Conservation (phyloP, 2,329 filamentous ascomycete species). For the Mycogone perniciosa region DNA sequence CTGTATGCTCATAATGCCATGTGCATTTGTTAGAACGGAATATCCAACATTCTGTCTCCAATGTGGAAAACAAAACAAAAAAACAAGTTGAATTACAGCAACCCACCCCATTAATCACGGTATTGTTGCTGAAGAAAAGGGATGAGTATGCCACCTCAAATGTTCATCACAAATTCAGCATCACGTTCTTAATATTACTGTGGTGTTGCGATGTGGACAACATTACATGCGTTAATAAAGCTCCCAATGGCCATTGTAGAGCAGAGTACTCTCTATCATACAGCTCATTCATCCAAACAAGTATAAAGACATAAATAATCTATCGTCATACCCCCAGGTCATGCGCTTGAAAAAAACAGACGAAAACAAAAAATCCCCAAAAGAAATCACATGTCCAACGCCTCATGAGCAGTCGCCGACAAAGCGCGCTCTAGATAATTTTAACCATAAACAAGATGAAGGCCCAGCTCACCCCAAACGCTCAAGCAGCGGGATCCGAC, state of each 20-base stretch:
- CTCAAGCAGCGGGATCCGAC: slow-evolving; percentile 41
- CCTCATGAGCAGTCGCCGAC: neutral
- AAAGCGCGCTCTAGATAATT: too few relatives aligned
- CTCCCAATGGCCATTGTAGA: slow-evolving; percentile 1
- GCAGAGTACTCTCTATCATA: slow-evolving; percentile 1
- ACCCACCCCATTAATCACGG: neutral
- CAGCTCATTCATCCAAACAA: slow-evolving; percentile 4
- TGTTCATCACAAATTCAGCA: too few relatives aligned
- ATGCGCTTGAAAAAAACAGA: slow-evolving; percentile 3
- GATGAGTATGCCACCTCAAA: too few relatives aligned
- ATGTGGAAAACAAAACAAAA: neutral
- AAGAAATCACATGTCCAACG: neutral
- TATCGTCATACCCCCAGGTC: slow-evolving; percentile 2
- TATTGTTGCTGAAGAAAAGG: neutral
- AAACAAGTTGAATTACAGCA: neutral
- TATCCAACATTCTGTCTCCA: neutral
- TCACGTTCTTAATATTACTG: too few relatives aligned
- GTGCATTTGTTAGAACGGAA: neutral
- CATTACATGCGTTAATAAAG: neutral
- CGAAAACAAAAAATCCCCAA: neutral
- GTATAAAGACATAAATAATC: slow-evolving; percentile 8
- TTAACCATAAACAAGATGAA: neutral
- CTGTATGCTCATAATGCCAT: slow-evolving; percentile 4
- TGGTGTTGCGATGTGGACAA: too few relatives aligned
- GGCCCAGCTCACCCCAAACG: neutral